Base-by-base conservation (phyloP, 768 basidiomycete species). In the Trametes cingulata region DNA sequence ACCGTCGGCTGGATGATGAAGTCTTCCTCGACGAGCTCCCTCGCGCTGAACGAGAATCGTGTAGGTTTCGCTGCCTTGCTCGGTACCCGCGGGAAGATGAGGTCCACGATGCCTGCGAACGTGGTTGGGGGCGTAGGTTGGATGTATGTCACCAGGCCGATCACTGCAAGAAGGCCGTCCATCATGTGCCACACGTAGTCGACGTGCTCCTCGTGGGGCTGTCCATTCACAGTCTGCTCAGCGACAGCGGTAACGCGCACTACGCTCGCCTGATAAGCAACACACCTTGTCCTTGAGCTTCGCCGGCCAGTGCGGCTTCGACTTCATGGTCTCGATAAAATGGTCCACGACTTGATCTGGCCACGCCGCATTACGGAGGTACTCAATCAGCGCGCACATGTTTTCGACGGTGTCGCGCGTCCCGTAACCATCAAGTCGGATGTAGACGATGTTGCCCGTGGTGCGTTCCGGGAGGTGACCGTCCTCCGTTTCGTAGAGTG, bases 1-100 rank as follows among this genome's bases (percentile, higher is more conserved):
- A 25, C 3, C 19, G 61, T 53, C 22, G 61, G 61, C 47, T 57
- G 55, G 43, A 62, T 52, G 56, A 48, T 53, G 52, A 58, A 62
- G 24, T 54, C 56, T 19, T 57, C 61, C 6, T 47, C 56, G 39
- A 62, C 29, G 19, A 62, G 36, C 27, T 62, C 61, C 42, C 61
- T 42, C 27, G 56, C 56, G 19, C 42, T 52, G 37, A 62, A 56
- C 27, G 35, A 48, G 46, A 62, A 62, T 2, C 37, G 35, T 39
- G n/a, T 10, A 7, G 61, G 61, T 22, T 51, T 24, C 24, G 14
- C 43, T 1, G 25, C 25, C 3, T 33, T 17, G 0, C 8, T 24
- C 1, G 49, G 50, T 3, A 46, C 42, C 17, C 41, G 20, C 6
- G 55, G 50, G 61, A 57, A 62, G 12, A 62, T 46, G 7, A 25